These are phyloP conservation scores for Actinidia polygama DNA, from an alignment of 179 eudicot species.

Conservation along the genomic window DNA sequence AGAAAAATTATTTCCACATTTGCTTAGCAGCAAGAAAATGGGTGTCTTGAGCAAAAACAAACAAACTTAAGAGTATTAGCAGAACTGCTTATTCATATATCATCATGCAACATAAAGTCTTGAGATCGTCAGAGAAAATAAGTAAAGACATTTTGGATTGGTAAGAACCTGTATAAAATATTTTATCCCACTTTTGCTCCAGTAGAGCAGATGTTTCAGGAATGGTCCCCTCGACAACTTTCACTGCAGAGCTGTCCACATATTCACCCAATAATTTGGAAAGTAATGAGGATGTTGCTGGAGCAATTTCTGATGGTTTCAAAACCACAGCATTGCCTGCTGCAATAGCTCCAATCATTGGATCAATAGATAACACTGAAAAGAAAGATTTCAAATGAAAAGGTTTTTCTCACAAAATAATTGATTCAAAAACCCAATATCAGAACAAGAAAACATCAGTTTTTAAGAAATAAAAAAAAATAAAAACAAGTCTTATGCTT, in stretches of 20 bases:
- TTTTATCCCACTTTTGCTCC: constrained; percentile 94
- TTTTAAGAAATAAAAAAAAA: neutral
- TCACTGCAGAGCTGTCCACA: constrained; percentile 62
- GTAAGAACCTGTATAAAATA: constrained; percentile 75
- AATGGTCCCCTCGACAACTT: constrained; percentile 83
- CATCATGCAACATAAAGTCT: neutral
- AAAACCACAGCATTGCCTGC: constrained; percentile 86
- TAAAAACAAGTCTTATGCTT: neutral
- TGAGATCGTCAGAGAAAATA: neutral
- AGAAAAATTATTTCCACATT: neutral
- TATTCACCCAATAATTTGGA: constrained; percentile 59
- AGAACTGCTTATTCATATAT: neutral
- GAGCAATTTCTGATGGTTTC: constrained; percentile 87
- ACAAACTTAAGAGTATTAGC: no score
- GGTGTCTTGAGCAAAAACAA: neutral
- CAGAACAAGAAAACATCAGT: neutral
- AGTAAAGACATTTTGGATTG: constrained; percentile 15
- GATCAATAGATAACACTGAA: constrained; percentile 82
- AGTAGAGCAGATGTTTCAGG: constrained; percentile 80
- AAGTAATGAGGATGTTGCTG: constrained; percentile 70
- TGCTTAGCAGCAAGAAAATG: neutral
- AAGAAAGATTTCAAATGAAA: constrained; percentile 4
- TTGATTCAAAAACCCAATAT: neutral
- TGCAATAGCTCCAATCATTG: constrained; percentile 87
- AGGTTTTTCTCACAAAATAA: neutral